A percentile compares a stretch with the other conserved stretches of the same genome.
Evolutionary conservation across 1,284 basidiomycete genomes (phyloP).

Genomic region (Cystobasidium sp.): DNA sequence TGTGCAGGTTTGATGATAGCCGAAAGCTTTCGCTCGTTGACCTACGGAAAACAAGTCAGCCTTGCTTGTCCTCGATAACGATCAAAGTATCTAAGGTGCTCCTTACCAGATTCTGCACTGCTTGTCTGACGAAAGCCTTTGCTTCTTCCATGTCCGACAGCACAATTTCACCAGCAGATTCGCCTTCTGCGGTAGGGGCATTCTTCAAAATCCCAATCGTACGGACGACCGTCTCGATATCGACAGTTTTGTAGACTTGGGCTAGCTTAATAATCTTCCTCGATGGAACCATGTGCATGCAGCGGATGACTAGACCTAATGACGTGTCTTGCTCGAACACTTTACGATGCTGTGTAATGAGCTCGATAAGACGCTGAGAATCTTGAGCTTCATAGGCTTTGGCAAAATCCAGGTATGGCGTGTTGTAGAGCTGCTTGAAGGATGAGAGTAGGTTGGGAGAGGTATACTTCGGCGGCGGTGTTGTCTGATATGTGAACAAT

Average conservation of each 20-base stretch:
- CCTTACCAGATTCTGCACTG: slow-evolving; percentile 27
- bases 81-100: neutral
- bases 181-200: neutral
- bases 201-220: neutral
- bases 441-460: slow-evolving; percentile 64
- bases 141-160: slow-evolving; percentile 9
- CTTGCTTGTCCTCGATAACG: neutral
- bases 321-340: slow-evolving; percentile 60
- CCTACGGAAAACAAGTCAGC: neutral
- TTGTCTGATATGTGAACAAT: slow-evolving; percentile 58
- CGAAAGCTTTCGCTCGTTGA: slow-evolving; percentile 18
- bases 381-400: slow-evolving; percentile 67
- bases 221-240: slow-evolving; percentile 17
- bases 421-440: slow-evolving; percentile 62
- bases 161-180: neutral
- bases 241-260: slow-evolving; percentile 29
- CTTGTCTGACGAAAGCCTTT: slow-evolving; percentile 17
- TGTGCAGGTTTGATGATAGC: slow-evolving; percentile 1
- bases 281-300: slow-evolving; percentile 15
- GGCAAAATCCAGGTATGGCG: slow-evolving; percentile 67
- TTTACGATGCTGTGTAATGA: slow-evolving; percentile 64
- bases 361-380: slow-evolving; percentile 58
- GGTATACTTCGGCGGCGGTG: slow-evolving; percentile 70
- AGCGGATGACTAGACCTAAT: slow-evolving; percentile 25
- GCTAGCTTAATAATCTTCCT: slow-evolving; percentile 20